Evolutionary conservation across 1,284 basidiomycete species (phyloP).

Genomic region (Ustilago shanxiensis): DNA sequence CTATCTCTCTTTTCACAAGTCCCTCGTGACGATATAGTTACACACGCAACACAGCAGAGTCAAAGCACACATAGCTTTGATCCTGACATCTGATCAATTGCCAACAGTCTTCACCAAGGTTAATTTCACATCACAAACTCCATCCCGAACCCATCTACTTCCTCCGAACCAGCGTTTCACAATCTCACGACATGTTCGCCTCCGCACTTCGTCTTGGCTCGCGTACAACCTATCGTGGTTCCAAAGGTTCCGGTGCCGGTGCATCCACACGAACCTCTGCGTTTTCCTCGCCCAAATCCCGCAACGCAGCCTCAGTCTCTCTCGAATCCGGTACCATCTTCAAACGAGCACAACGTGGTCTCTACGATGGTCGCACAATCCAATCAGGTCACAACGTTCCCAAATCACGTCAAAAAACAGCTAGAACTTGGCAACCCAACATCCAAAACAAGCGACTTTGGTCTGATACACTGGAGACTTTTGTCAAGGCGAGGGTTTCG

Average conservation of each 20-base stretch:
- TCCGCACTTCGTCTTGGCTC: slow-evolving; percentile 62
- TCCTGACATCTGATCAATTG: no score
- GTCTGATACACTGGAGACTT: slow-evolving; percentile 48
- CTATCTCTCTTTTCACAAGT: no score
- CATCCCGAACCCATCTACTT: no score
- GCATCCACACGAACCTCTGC: slow-evolving; percentile 59
- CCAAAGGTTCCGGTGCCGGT: slow-evolving; percentile 63
- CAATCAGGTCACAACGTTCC: slow-evolving; percentile 67
- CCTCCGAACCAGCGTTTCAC: no score
- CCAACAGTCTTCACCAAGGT: no score
- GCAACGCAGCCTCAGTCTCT: slow-evolving; percentile 44
- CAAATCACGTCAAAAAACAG: slow-evolving; percentile 67
- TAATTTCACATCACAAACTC: no score
- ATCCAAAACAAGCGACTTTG: slow-evolving; percentile 59
- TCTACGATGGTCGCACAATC: slow-evolving; percentile 63
- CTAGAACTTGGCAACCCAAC: slow-evolving; percentile 64
- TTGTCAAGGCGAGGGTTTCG: slow-evolving; percentile 43
- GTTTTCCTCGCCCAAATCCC: slow-evolving; percentile 65
- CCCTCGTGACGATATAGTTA: no score
- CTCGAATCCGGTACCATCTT: slow-evolving; percentile 56
- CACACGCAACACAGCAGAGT: no score
- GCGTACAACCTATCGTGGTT: slow-evolving; percentile 67
- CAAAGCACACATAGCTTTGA: no score
- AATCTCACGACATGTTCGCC: slow-evolving; percentile 55
- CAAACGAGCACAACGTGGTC: slow-evolving; percentile 67